phyloP scores from a whole-genome alignment of 176 grass and related monocot species.

The Microstegium vimineum region DNA sequence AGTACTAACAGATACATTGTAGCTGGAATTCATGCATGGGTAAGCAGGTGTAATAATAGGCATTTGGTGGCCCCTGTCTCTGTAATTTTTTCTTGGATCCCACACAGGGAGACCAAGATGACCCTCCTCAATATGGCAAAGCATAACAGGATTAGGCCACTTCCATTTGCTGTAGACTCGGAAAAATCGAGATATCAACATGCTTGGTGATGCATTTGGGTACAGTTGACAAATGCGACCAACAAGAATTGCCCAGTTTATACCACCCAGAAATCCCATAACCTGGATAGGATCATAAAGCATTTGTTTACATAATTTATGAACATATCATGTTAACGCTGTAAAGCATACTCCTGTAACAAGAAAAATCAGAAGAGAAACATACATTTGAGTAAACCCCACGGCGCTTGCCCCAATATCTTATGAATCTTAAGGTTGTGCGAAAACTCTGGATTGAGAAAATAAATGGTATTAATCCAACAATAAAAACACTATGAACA shows the following conservation, averaged over 20 bases:
- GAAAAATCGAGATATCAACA: constrained; percentile 92
- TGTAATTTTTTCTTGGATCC: constrained; percentile 89
- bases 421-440: constrained; percentile 89
- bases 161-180: constrained; percentile 85
- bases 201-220: constrained; percentile 84
- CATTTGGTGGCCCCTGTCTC: constrained; percentile 86
- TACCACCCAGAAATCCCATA: constrained; percentile 94
- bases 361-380: neutral
- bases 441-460: constrained; percentile 67
- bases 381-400: constrained; percentile 96
- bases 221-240: constrained; percentile 94
- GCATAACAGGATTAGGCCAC: constrained; percentile 97
- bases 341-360: constrained; percentile 20
- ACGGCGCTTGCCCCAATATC: constrained; percentile 79
- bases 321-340: neutral
- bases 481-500: neutral
- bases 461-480: constrained; percentile 11
- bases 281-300: constrained; percentile 49
- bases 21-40: constrained; percentile 95
- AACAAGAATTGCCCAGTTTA: constrained; percentile 96
- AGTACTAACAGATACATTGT: constrained; percentile 85
- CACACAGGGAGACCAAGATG: constrained; percentile 75
- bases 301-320: neutral
- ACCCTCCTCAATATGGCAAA: constrained; percentile 83
- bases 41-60: constrained; percentile 98